Conservation (phyloP, 1,284 basidiomycete genomes). For the Cryptococcus sp. region DNA sequence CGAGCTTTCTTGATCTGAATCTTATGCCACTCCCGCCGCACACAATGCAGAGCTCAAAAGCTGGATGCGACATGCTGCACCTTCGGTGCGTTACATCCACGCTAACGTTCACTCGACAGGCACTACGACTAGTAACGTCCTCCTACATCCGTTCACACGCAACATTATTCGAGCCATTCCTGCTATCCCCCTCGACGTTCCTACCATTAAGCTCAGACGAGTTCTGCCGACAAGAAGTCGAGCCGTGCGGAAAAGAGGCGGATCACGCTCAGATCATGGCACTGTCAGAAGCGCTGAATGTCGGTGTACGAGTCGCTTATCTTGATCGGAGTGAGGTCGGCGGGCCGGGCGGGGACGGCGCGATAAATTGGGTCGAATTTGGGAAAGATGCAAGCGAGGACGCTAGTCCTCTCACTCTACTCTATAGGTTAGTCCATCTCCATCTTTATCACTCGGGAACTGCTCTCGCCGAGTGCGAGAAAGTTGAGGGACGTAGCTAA, state of each 20-base stretch:
- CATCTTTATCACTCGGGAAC: neutral
- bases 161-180: slow-evolving; percentile 68
- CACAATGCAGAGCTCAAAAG: no score
- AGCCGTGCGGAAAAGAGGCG: slow-evolving; percentile 80
- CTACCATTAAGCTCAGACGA: slow-evolving; percentile 62
- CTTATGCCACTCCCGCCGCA: no score
- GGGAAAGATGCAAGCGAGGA: slow-evolving; percentile 55
- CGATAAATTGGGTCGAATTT: slow-evolving; percentile 66
- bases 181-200: slow-evolving; percentile 71
- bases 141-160: slow-evolving; percentile 72
- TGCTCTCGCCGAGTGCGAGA: neutral
- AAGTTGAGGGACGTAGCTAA: slow-evolving; percentile 10
- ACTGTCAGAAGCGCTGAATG: slow-evolving; percentile 65
- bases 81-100: slow-evolving; percentile 54
- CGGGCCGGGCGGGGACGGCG: slow-evolving; percentile 53
- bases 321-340: slow-evolving; percentile 63
- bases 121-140: slow-evolving; percentile 74
- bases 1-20: slow-evolving; percentile 56
- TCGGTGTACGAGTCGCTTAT: slow-evolving; percentile 76
- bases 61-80: no score
- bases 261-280: slow-evolving; percentile 85
- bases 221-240: slow-evolving; percentile 76
- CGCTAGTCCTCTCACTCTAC: slow-evolving; percentile 56
- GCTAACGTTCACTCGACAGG: slow-evolving; percentile 15
- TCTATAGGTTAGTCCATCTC: slow-evolving; percentile 66